Evolutionary conservation across 2,329 filamentous ascomycete genomes (phyloP), one percentile per base, ranked within the genome.

Genomic region (Penicillium sclerotigenum): DNA sequence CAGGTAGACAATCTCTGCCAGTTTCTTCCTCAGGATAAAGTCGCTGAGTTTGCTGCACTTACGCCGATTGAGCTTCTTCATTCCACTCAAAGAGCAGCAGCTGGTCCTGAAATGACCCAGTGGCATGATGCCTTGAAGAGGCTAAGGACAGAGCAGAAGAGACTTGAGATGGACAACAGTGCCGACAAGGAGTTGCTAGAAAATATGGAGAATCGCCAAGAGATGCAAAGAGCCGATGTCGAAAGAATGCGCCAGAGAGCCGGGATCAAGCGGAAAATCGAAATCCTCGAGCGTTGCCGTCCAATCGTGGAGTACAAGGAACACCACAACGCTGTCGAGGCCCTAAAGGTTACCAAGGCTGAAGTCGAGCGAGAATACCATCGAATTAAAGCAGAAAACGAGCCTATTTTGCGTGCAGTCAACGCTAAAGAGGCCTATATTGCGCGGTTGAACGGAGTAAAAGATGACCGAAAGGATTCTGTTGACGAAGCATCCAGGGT

Each of bases 1-100:
- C 94, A 99, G 73, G 90, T 97, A 61, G 94, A 99, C 77, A 99
- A 99, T 65, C 81, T 99, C 2, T 99, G 94, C 72, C 94, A 99
- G 71, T 99, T 99, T 66, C 78, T 99, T 42, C 94, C 94, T 0
- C 94, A 99, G 73, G 94, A 99, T 71, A 89, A 92, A 64, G 94
- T 99, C 1, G 90, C 91, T 24, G 92, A 97, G 69, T 99, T 99
- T 70, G 91, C 94, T 5, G 88, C 84, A 5, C 83, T 96, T 63
- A 89, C 85, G 9, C 88, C 93, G 0, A 80, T 96, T 13, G 88
- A 95, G 42, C 82, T 97, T 20, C 80, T 99, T 0, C 82, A 86
- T 57, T 90, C 94, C 65, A 99, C 94, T 0, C 86, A 96, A 59
- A 86, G 91, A 68, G 94, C 94, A 33, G 92, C 91, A 7, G 94